phyloP scores from a whole-genome alignment of 306 rosid species.

The Datisca glomerata region DNA sequence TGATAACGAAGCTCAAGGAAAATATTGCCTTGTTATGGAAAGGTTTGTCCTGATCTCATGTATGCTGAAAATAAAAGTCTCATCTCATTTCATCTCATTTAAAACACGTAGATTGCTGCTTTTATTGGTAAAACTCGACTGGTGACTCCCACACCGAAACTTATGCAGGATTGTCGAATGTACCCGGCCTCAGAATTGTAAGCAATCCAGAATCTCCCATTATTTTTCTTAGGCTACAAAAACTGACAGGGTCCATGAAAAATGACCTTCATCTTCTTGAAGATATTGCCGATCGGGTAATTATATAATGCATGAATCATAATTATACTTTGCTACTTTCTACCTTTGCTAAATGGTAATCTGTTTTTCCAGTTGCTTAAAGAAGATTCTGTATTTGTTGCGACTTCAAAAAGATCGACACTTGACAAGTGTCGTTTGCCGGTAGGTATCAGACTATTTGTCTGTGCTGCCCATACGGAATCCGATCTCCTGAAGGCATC shows the following conservation, averaged over 20 bases:
- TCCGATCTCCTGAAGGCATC: slow-evolving; percentile 62
- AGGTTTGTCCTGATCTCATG: slow-evolving; percentile 35
- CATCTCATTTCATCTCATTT: no score
- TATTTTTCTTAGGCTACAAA: slow-evolving; percentile 61
- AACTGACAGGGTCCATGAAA: slow-evolving; percentile 55
- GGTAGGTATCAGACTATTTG: slow-evolving; percentile 65
- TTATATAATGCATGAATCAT: slow-evolving; percentile 10
- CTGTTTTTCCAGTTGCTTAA: slow-evolving; percentile 44
- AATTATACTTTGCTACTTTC: slow-evolving; percentile 7
- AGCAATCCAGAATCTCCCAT: slow-evolving; percentile 86
- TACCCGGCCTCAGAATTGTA: slow-evolving; percentile 43
- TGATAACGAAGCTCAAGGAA: slow-evolving; percentile 53
- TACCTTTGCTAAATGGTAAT: background rate
- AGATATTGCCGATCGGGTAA: slow-evolving; percentile 59
- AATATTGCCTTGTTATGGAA: slow-evolving; percentile 52
- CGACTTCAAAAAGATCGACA: slow-evolving; percentile 62
- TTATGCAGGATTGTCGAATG: slow-evolving; percentile 64
- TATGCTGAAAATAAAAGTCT: no score
- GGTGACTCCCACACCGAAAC: no score
- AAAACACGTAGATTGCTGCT: slow-evolving; percentile 3
- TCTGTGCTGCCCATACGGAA: slow-evolving; percentile 78
- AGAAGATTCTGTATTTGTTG: slow-evolving; percentile 64
- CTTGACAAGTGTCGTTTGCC: slow-evolving; percentile 74
- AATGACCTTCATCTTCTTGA: slow-evolving; percentile 58
- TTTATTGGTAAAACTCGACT: no score